Evolutionary conservation across 164 flowering plant species (phyloP).

Genomic region (Litsea cubeba): DNA sequence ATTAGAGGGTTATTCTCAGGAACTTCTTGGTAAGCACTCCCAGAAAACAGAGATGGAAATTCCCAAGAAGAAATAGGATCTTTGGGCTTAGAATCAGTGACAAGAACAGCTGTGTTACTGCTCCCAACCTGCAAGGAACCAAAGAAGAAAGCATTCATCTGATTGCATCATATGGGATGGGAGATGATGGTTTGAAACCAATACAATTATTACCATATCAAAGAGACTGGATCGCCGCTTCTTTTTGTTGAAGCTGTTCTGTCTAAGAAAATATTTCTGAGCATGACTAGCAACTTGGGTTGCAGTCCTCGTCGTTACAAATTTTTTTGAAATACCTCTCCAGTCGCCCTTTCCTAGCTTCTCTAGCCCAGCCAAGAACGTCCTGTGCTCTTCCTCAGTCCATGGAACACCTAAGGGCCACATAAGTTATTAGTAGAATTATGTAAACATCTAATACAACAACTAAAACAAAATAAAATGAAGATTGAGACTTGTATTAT

Average conservation of each 20-base stretch:
- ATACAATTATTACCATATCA: conserved; percentile 47
- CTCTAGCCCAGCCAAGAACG: conserved; percentile 65
- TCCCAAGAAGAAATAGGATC: conserved; percentile 6
- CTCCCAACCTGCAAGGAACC: conserved; percentile 28
- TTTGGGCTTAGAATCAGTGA: conserved; percentile 10
- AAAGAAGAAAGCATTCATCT: background rate
- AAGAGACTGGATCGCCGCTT: conserved; percentile 82
- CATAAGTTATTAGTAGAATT: background rate
- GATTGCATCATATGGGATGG: background rate
- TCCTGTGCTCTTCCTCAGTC: conserved; percentile 81
- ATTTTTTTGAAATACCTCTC: conserved; percentile 83
- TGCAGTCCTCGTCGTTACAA: conserved; percentile 71
- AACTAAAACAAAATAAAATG: background rate
- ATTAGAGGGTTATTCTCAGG: conserved; percentile 7
- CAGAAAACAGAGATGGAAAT: conserved; percentile 5
- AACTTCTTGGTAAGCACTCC: conserved; percentile 6
- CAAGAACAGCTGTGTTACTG: conserved; percentile 3
- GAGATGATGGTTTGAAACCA: background rate
- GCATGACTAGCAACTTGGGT: conserved; percentile 97
- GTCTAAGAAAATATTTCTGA: conserved; percentile 78
- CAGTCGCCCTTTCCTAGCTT: conserved; percentile 87
- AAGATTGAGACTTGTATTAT: background rate
- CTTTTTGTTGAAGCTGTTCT: conserved; percentile 44
- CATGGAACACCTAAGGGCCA: conserved; percentile 60
- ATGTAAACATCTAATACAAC: background rate